Conservation (phyloP, 2,329 filamentous ascomycete genomes). For the Xylariales sp. region DNA sequence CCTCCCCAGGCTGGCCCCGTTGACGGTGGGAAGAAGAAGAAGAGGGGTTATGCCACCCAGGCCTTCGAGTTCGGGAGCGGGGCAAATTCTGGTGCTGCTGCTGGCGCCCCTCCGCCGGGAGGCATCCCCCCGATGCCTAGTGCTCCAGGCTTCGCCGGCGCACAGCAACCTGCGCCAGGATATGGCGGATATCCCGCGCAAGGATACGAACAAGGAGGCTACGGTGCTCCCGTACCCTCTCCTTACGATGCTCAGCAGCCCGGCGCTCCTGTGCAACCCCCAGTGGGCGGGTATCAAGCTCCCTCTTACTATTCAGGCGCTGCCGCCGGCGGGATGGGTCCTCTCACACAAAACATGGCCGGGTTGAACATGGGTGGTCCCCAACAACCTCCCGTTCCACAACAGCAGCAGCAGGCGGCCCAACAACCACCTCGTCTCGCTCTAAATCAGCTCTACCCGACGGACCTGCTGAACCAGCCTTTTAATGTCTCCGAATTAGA, state of each 20-base stretch:
- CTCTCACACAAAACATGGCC: slow-evolving; percentile 85
- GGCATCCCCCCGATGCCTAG: slow-evolving; percentile 47
- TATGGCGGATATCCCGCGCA: slow-evolving; percentile 70
- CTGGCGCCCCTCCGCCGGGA: slow-evolving; percentile 54
- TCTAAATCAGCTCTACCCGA: slow-evolving; percentile 91
- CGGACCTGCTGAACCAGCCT: slow-evolving; percentile 89
- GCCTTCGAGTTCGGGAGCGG: slow-evolving; percentile 93
- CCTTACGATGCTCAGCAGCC: slow-evolving; percentile 59
- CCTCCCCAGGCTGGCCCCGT: slow-evolving; percentile 49
- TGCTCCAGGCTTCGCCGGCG: slow-evolving; percentile 56
- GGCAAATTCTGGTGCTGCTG: slow-evolving; percentile 76
- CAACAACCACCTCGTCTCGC: slow-evolving; percentile 61
- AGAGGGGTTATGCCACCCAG: slow-evolving; percentile 92
- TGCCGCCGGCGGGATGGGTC: slow-evolving; percentile 68
- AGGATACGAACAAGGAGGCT: slow-evolving; percentile 53
- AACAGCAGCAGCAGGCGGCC: slow-evolving; percentile 64
- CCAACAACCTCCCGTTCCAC: slow-evolving; percentile 62
- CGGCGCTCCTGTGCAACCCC: slow-evolving; percentile 55
- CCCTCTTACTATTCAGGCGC: slow-evolving; percentile 74
- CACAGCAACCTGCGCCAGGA: slow-evolving; percentile 55
- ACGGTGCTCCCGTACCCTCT: slow-evolving; percentile 44
- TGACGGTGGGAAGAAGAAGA: slow-evolving; percentile 80
- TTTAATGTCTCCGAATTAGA: slow-evolving; percentile 96
- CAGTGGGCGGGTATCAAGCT: slow-evolving; percentile 73
- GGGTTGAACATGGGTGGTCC: slow-evolving; percentile 82